Evolutionary conservation across 768 basidiomycete genomes (phyloP), one percentile per base, ranked within the genome.

Genomic region (Lentinula edodes): DNA sequence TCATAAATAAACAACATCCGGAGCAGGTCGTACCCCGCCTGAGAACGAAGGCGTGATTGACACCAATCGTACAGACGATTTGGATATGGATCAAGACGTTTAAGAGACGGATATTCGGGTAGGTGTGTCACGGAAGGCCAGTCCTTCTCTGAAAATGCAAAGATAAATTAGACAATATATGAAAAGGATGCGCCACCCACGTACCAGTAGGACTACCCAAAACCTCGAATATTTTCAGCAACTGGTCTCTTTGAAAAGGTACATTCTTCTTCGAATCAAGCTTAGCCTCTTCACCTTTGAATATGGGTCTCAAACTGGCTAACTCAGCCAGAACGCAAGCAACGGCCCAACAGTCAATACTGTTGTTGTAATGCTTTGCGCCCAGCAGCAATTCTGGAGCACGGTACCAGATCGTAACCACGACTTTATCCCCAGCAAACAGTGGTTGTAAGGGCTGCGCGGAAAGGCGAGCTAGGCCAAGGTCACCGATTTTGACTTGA

Each of bases 361-460:
- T 91, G 66, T 93, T 94, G 66, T 97, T 96, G 73, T 99, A 99
- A 73, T 99, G 97, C 64, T 95, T 93, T 0, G 96, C 94, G 32
- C 97, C 96, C 76, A 99, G 82, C 9, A 99, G 82, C 2, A 99
- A 84, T 70, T 99, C 97, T 0, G 97, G 97, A 6, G 94, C 93
- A 57, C 97, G 91, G 71, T 99, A 99, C 97, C 97, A 98, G 69
- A 99, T 98, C 0, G 97, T 99, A 12, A 99, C 97, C 39, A 98
- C 97, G 32, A 99, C 95, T 69, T 98, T 98, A 75, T 99, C 97
- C 15, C 95, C 95, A 0, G 87, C 87, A 70, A 92, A 94, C 2
- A 99, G 78, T 1, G 91, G 89, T 65, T 97, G 95, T 1, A 99
- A 80, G 6, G 97, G 97, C 62, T 93, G 87, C 69, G 94, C 89